Conservation (phyloP, 371 early-diverging fungal genomes). For the Mucor lusitanicus region DNA sequence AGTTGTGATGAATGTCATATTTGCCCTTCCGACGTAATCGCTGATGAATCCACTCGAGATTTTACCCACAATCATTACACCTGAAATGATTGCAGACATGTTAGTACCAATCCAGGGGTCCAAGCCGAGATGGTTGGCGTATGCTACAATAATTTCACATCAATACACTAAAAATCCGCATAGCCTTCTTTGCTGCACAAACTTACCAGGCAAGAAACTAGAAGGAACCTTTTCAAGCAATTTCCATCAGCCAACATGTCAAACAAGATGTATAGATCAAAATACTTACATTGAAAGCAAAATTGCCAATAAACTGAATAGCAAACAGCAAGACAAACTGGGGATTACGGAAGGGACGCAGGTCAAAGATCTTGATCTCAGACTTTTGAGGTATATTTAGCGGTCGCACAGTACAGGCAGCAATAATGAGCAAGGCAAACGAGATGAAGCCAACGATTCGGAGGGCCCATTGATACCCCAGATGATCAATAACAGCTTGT, state of each 20-base stretch:
- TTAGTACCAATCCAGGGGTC: conserved; percentile 37
- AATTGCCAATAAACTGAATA: conserved; percentile 40
- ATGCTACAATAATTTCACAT: conserved; percentile 21
- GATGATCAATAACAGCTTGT: conserved; percentile 50
- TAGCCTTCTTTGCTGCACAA: background rate
- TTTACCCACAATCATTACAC: conserved; percentile 56
- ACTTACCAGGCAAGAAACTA: conserved; percentile 24
- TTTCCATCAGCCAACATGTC: background rate
- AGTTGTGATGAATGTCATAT: conserved; percentile 47
- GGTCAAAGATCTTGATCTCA: conserved; percentile 17
- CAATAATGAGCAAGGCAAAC: conserved; percentile 46
- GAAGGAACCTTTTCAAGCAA: conserved; percentile 6
- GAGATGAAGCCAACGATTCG: conserved; percentile 58
- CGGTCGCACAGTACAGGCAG: conserved; percentile 52
- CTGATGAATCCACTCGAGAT: conserved; percentile 52
- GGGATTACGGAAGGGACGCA: conserved; percentile 33
- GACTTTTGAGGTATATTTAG: conserved; percentile 30
- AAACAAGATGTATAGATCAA: background rate
- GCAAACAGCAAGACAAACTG: conserved; percentile 36
- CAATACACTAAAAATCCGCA: background rate
- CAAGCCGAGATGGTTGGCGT: conserved; percentile 35
- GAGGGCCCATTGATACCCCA: conserved; percentile 62
- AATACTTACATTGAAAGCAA: conserved; percentile 40
- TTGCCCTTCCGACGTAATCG: conserved; percentile 63
- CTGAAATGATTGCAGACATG: conserved; percentile 52